A percentile compares a stretch with the other conserved stretches of the same genome.
Evolutionary conservation across 371 early-diverging fungal species (phyloP).

Genomic region (Hamiltosporidium tvaerminnensis): DNA sequence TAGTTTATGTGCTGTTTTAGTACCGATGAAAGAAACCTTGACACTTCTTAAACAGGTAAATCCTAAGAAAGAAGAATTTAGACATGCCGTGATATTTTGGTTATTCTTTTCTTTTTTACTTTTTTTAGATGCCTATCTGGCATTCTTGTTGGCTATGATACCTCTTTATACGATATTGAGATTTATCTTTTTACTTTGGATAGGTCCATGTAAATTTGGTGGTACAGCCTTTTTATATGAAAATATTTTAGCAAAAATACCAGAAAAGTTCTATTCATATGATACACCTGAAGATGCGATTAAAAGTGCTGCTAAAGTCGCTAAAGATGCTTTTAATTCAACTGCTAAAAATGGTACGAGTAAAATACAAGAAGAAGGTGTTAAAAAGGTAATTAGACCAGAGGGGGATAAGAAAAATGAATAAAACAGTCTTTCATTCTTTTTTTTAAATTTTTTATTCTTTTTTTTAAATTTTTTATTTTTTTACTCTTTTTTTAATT

Average conservation of each 20-base stretch:
- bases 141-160: conserved; percentile 15
- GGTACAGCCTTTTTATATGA: conserved; percentile 27
- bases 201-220: conserved; percentile 26
- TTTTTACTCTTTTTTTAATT: too few relatives aligned
- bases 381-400: too few relatives aligned
- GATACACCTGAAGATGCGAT: conserved; percentile 9
- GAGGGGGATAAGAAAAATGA: too few relatives aligned
- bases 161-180: conserved; percentile 44
- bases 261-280: conserved; percentile 18
- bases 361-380: too few relatives aligned
- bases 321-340: conserved; percentile 26
- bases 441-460: too few relatives aligned
- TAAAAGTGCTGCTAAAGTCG: conserved; percentile 22
- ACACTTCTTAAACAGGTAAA: conserved; percentile 26
- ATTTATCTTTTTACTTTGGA: conserved; percentile 35
- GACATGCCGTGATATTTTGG: conserved; percentile 40
- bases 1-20: conserved; percentile 10
- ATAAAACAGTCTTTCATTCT: too few relatives aligned
- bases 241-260: conserved; percentile 16
- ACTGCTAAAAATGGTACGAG: not conserved
- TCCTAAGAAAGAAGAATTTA: conserved; percentile 20
- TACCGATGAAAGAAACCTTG: conserved; percentile 31
- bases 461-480: too few relatives aligned
- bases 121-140: conserved; percentile 25
- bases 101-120: conserved; percentile 26